Evolutionary conservation across 306 rosid genomes (phyloP), one percentile per base, ranked within the genome.

Genomic region (Sphenostylis stenocarpa): DNA sequence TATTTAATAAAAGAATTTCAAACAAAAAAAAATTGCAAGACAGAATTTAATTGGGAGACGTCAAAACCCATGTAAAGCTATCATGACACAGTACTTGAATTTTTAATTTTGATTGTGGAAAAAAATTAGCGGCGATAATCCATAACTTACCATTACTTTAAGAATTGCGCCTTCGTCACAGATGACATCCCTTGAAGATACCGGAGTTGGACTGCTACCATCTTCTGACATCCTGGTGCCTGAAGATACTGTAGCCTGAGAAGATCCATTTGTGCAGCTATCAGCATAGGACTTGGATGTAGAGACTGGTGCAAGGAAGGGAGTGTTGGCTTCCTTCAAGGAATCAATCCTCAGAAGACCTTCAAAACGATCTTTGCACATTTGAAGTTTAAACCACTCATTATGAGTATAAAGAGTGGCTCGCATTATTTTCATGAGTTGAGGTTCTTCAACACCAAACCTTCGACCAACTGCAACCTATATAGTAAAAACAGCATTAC

Each of bases 341-440:
- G 91, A 88, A 85, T 92, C 96, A 33, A 96, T 89, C 85, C 80
- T 89, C 86, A 96, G 53, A 34, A 92, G 90, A 64, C 89, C 87
- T 87, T 96, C 98, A 23, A 96, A 96, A 60, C 90, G 87, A 77
- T 96, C 99, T 86, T 93, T 96, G 80, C 99, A 96, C 99, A 89
- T 96, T 63, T 96, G 99, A 81, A 96, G 98, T 81, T 91, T 91
- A 75, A 92, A 96, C 99, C 98, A 96, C 81, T 96, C 99, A 55
- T 85, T 88, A 83, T 96, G 98, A 3, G 98, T 83, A 85, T 88
- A 75, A 48, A 96, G 90, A 48, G 94, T 85, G 34, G 93, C 91
- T 72, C 88, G 89, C 91, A 96, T 92, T 62, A 96, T 87, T 86
- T 96, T 96, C 90, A 96, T 88, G 68, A 96, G 98, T 80, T 86